A percentile compares a stretch with the other conserved stretches of the same genome.
Evolutionary conservation across 2,329 filamentous ascomycete species (phyloP).

Genomic region (Pseudogymnoascus sp.): DNA sequence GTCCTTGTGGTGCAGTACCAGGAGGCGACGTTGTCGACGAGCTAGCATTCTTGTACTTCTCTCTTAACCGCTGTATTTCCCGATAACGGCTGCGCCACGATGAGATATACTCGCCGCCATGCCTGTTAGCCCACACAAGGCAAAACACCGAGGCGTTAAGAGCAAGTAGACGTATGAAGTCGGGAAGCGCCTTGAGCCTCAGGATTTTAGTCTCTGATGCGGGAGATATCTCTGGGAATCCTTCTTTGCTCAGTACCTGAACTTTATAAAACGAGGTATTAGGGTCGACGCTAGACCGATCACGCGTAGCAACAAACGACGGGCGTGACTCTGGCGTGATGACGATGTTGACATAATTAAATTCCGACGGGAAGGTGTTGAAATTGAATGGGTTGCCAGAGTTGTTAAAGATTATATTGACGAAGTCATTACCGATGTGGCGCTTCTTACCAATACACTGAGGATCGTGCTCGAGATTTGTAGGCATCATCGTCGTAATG

Average conservation of each 20-base stretch:
- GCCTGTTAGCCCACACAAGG: slow-evolving; percentile 74
- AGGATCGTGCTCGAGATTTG: slow-evolving; percentile 67
- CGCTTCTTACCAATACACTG: slow-evolving; percentile 79
- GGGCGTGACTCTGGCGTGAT: slow-evolving; percentile 80
- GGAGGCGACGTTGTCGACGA: slow-evolving; percentile 21
- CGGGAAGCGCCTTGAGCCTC: slow-evolving; percentile 70
- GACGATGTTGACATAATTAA: slow-evolving; percentile 96
- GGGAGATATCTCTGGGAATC: slow-evolving; percentile 86
- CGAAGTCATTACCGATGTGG: slow-evolving; percentile 95
- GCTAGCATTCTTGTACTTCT: slow-evolving; percentile 45
- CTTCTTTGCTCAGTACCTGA: slow-evolving; percentile 77
- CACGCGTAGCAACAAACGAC: slow-evolving; percentile 62
- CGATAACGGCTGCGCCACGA: slow-evolving; percentile 83
- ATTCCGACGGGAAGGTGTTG: slow-evolving; percentile 86
- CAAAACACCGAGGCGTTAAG: slow-evolving; percentile 93
- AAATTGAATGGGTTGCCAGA: slow-evolving; percentile 85
- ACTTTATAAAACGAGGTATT: slow-evolving; percentile 69
- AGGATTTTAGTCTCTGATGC: slow-evolving; percentile 86
- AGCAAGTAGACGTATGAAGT: slow-evolving; percentile 80
- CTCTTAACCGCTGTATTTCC: slow-evolving; percentile 75
- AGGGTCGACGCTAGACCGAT: slow-evolving; percentile 33
- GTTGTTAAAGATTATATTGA: slow-evolving; percentile 97
- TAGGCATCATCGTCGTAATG: slow-evolving; percentile 96
- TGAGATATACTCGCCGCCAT: slow-evolving; percentile 75
- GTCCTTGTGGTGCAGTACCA: slow-evolving; percentile 9